Base-by-base conservation (phyloP, 768 basidiomycete species). In the Pleurotus platypus region DNA sequence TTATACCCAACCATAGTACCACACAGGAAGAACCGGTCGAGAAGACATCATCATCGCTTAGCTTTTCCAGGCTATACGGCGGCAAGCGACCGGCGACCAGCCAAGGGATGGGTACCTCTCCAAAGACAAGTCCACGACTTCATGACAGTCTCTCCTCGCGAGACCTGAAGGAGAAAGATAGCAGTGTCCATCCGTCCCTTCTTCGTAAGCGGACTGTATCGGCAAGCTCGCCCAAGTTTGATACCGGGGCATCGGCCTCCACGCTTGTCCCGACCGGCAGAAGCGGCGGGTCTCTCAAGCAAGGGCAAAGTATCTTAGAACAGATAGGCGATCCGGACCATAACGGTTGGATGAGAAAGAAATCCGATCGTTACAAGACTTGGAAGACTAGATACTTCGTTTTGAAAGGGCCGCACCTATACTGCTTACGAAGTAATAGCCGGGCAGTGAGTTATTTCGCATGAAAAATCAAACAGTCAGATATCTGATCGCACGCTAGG, bases 351-450 rank as follows among this genome's bases (percentile, higher is more conserved):
- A 88, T 99, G 89, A 82, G 90, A 67, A 99, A 98, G 82, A 92
- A 87, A 75, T 92, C 92, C 1, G 97, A 97, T 47, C 77, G 87
- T 61, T 98, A 97, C 70, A 94, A 92, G 63, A 77, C 81, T 16
- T 99, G 97, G 97, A 98, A 97, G 75, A 65, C 78, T 59, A 77
- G 96, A 46, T 99, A 90, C 74, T 92, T 96, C 64, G 84, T 97
- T 30, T 82, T 98, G 67, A 95, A 97, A 71, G 97, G 95, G 0
- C 81, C 87, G 0, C 89, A 98, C 72, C 64, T 99, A 42, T 99
- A 98, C 69, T 90, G 86, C 65, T 69, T 99, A 70, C 84, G 83
- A 71, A 89, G 85, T 63, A 85, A 88, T 64, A 89, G 75, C 65
- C 83, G 81, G 63, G 62, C 81, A 49, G 80, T 81, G 59, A 55